phyloP scores from a whole-genome alignment of 352 stramenopile genomes.

The Pythium grandisporangium region DNA sequence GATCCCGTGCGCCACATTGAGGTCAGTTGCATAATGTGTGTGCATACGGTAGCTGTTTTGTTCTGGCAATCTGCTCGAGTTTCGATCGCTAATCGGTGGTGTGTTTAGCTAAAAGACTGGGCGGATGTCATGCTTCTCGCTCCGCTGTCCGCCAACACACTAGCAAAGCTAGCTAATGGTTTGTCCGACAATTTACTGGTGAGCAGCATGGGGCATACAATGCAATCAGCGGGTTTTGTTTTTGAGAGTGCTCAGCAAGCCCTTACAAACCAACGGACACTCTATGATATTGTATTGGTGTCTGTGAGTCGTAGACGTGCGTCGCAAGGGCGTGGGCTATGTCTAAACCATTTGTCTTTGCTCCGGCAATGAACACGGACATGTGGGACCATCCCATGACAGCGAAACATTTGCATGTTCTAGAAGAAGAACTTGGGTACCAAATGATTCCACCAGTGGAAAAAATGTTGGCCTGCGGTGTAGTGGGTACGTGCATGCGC shows the following conservation, averaged over 20 bases:
- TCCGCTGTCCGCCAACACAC: conserved; percentile 86
- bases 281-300: conserved; percentile 6
- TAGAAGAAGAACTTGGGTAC: conserved; percentile 64
- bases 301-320: conserved; percentile 55
- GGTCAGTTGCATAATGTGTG: conserved; percentile 19
- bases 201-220: no score
- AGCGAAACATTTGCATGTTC: conserved; percentile 45
- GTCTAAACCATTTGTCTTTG: conserved; percentile 89
- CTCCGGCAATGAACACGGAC: conserved; percentile 96
- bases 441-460: conserved; percentile 79
- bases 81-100: no score
- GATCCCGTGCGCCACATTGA: conserved; percentile 86
- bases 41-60: no score
- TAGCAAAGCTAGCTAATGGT: conserved; percentile 89
- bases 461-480: conserved; percentile 93
- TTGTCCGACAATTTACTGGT: conserved; percentile 94
- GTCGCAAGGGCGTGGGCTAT: conserved; percentile 90
- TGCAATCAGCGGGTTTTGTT: no score
- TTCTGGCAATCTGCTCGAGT: no score
- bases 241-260: no score
- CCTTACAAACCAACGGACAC: no score
- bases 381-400: conserved; percentile 97
- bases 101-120: conserved; percentile 88
- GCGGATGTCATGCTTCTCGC: conserved; percentile 88
- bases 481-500: conserved; percentile 54